phyloP scores from a whole-genome alignment of 768 basidiomycete species.

The Russula vinacea region DNA sequence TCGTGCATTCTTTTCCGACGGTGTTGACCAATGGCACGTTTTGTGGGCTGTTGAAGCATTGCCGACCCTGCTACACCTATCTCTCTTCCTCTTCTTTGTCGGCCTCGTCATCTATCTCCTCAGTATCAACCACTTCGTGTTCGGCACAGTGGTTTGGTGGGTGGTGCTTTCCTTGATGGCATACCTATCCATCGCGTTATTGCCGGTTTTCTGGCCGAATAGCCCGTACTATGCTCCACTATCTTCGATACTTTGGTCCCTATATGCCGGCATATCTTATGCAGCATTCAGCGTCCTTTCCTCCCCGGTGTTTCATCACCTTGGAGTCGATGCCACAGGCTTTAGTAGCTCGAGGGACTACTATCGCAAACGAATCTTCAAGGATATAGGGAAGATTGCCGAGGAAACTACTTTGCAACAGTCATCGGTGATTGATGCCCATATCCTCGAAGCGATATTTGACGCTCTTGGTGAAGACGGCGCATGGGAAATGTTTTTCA shows the following conservation, averaged over 20 bases:
- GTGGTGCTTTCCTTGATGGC: not conserved
- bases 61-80: conserved; percentile 20
- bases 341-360: not conserved
- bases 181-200: not conserved
- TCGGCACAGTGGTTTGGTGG: not conserved
- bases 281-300: not conserved
- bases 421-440: not conserved
- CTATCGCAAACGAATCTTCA: not conserved
- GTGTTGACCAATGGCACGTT: conserved; percentile 3
- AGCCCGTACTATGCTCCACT: conserved; percentile 14
- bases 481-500: not conserved
- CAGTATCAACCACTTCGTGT: not conserved
- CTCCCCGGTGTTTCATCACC: not conserved
- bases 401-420: not conserved
- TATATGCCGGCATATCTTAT: not conserved
- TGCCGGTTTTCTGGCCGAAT: conserved; percentile 1
- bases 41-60: conserved; percentile 3
- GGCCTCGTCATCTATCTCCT: conserved; percentile 17
- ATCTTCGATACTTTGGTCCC: not conserved
- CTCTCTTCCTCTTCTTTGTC: conserved; percentile 22
- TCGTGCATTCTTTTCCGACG: conserved; percentile 12
- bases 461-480: conserved; percentile 4
- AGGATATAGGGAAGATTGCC: not conserved
- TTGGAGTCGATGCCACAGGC: not conserved
- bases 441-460: not conserved